Base-by-base conservation (phyloP, 2,329 filamentous ascomycete genomes). In the Exophiala sp. region DNA sequence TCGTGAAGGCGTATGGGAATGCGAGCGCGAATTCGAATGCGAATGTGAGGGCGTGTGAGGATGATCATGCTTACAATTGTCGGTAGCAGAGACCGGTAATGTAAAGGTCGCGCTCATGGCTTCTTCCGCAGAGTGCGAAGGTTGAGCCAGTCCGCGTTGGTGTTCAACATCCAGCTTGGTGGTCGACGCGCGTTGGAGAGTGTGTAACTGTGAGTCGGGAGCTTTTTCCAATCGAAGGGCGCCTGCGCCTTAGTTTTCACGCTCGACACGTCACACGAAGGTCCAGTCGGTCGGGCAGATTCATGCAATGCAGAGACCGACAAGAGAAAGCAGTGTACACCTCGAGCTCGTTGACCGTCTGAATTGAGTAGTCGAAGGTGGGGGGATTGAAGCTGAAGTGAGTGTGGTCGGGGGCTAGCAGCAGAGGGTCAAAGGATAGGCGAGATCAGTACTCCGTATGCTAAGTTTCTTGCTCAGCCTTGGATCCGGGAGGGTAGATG, bases 21-120 rank as follows among this genome's bases (percentile, higher is more conserved):
- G 60, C 1, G 67, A 66, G 49, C 68, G 66, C 11, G 61, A 56
- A 50, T 59, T 59, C 1, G 67, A 66, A 50, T 68, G 66, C 45
- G 64, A 61, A 19, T 66, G 63, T 16, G 65, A 64, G 43, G 60
- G 62, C 13, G 63, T 57, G 50, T 61, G 61, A 21, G 55, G 48
- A 48, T 66, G 68, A 29, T 63, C 66, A 51, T 70, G 68, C 34
- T 64, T 60, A 23, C 62, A 58, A 18, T 59, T 58, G 22, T 57
- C 58, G 37, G 60, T 55, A 27, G 60, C 52, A 29, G 60, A 61
- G 32, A 57, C 54, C 57, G 63, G 64, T 50, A 61, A 32, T 7
- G 57, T 61, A 38, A 59, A 59, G 16, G 58, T 61, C 13, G 58
- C 51, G 44, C 57, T 61, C 58, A 61, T 61, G 48, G 40, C 55